Evolutionary conservation across 176 grass and related monocot species (phyloP), one percentile per base, ranked within the genome.

Genomic region (Phoenix roebelenii): DNA sequence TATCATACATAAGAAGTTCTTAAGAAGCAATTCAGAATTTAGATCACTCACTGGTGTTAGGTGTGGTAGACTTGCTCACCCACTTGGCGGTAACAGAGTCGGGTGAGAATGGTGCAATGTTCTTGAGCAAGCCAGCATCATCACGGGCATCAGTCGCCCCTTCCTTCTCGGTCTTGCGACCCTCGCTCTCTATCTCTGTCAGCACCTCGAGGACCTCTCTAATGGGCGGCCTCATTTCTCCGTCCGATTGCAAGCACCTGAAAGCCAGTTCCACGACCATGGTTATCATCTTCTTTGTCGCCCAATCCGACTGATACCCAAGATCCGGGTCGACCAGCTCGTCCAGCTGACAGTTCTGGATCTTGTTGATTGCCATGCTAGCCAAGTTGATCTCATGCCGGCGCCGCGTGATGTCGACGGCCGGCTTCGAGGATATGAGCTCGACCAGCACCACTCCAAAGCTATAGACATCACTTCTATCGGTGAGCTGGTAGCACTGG

Each of bases 231-330:
- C 91, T 76, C 86, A 95, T 85, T 59, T 95, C 86, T 55, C 80
- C 77, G 70, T 95, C 82, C 25, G 85, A 80, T 69, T 95, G 91
- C 71, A 95, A 72, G 72, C 91, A 95, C 5, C 86, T 78, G 83
- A 95, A 95, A 15, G 91, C 91, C 50, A 95, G 80, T 74, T 95
- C 91, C 0, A 86, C 91, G 5, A 90, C 83, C 80, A 87, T 87
- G 4, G 91, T 90, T 58, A 95, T 95, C 83, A 70, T 82, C 77
- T 61, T 95, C 71, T 58, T 95, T 3, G 71, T 87, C 6, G 35
- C 51, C 26, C 66, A 61, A 68, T 95, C 74, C n/a, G 76, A 52
- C 15, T 67, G 64, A 65, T 74, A 95, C 18, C 86, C 83, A 25
- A 95, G 80, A 25, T 50, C 52, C 3, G 82, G n/a, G 64, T 95